Base-by-base conservation (phyloP, 116 monocot genomes). In the Cymodocea nodosa region DNA sequence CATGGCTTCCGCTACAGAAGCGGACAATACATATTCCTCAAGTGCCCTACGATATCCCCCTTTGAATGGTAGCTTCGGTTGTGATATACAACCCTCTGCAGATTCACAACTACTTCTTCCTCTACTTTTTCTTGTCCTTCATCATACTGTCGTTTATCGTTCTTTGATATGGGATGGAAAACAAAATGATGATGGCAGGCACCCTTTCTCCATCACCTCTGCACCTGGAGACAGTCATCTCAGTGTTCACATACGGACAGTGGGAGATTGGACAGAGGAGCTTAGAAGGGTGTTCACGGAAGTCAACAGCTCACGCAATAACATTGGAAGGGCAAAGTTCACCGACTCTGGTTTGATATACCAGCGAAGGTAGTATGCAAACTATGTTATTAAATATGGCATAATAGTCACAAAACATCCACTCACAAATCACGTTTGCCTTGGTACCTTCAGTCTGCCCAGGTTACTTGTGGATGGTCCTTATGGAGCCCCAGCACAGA, bases 401-500 rank as follows among this genome's bases (percentile, higher is more conserved):
- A 3, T 44, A 6, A 6, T 11, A 6, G 44, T 44, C 3, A 0
- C 44, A 3, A 44, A 44, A 44, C 44, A 44, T 44, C 4, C 44
- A 44, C 11, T 44, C 5, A 44, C 44, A 3, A 4, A 1, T 44
- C 44, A 44, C 44, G 6, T 44, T 44, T 44, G 57, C 20, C 22
- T 0, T 61, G 35, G 15, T 1, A 8, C 6, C 9, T 73, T 17
- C 76, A 93, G 89, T 51, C 71, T 86, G 60, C 89, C 89, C 12
- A 89, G 74, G 76, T 78, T 93, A 63, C 79, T 85, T 16, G 79
- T 93, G 9, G 93, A 93, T 65, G 93, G 93, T 15, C 93, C 93
- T 50, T 93, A 93, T 51, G 93, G 93, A 25, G 85, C 93, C 15
- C 82, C 93, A 23, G 93, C 93, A 15, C 93, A 93, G 50, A 79